Evolutionary conservation across 2,329 filamentous ascomycete genomes (phyloP), one percentile per base, ranked within the genome.

Genomic region (Microcyclosporella mali): DNA sequence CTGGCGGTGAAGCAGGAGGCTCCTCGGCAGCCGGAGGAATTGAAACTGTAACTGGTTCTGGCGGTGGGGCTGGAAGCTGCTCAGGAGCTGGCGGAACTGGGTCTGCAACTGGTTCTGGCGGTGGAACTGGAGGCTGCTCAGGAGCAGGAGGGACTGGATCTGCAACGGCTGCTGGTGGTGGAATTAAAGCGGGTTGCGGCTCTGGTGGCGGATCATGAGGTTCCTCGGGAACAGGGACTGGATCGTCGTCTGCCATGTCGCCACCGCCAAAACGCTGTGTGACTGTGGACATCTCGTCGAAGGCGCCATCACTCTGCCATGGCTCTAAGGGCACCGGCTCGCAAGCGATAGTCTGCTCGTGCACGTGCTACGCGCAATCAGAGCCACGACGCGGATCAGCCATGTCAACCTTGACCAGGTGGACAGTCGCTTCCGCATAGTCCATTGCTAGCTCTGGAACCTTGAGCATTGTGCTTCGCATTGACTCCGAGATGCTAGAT

Each of bases 351-450:
- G 47, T 51, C 31, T 16, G 28, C 34, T 54, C 40, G 39, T 64
- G 60, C 28, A 51, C 51, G 38, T 65, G 62, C 49, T 52, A 65
- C 1, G 40, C 45, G 35, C 62, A 63, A 15, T 54, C 47, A 2
- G 33, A 17, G 1, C 61, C 61, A 42, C 51, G 56, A 38, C 61
- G 49, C 4, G 56, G 56, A 53, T 63, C 61, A 9, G 39, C 38
- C 28, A 58, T 19, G 35, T 51, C 56, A 19, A 56, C 51, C 44
- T 49, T 53, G 41, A 54, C 47, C 33, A 62, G 36, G 37, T 46
- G 46, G 35, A 60, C 47, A 32, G 59, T 34, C 19, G 55, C 51
- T 29, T 59, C 49, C 7, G 53, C 49, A 41, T 61, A 64, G 38
- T 64, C 62, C 3, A 52, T 41, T 0, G 56, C 46, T 29, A 64